A percentile compares a stretch with the other conserved stretches of the same genome.
Evolutionary conservation across 2,329 filamentous ascomycete species (phyloP).

Genomic region (Fusarium oxysporum): DNA sequence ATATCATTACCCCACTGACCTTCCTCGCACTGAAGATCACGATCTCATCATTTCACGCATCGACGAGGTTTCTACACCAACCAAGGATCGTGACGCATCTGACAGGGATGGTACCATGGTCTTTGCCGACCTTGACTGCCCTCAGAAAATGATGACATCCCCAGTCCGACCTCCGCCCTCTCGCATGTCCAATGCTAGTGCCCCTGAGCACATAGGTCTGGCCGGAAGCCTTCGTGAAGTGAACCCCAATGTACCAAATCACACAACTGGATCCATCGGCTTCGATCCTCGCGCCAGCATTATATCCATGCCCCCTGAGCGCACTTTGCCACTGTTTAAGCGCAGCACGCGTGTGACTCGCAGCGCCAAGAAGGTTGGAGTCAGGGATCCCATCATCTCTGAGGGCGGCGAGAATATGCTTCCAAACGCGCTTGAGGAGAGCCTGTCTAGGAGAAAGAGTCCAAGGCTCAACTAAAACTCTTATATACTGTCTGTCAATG

Average conservation of each 20-base stretch:
- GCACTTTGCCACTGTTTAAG: constrained; percentile 62
- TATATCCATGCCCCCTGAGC: constrained; percentile 55
- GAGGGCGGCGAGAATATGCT: constrained; percentile 67
- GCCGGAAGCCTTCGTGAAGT: constrained; percentile 66
- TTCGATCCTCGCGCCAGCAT: constrained; percentile 59
- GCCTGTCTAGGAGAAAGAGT: constrained; percentile 65
- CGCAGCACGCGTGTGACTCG: constrained; percentile 54
- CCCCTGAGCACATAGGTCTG: constrained; percentile 44
- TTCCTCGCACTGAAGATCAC: constrained; percentile 77
- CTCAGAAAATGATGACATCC: constrained; percentile 44
- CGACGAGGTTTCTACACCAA: constrained; percentile 47
- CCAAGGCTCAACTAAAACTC: constrained; percentile 57
- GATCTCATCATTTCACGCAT: constrained; percentile 58
- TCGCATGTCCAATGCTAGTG: constrained; percentile 46
- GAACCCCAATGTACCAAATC: constrained; percentile 62
- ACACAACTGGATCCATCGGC: constrained; percentile 51
- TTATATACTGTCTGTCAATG: background rate
- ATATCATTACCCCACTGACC: constrained; percentile 82
- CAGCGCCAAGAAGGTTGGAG: constrained; percentile 49
- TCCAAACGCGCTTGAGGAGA: constrained; percentile 58
- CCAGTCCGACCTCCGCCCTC: constrained; percentile 49
- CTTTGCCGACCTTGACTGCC: constrained; percentile 54
- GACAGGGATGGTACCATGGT: constrained; percentile 55
- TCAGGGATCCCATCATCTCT: constrained; percentile 42
- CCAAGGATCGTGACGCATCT: constrained; percentile 39